These are phyloP conservation scores for Pigoraptor vietnamica DNA, from an alignment of 78 protist genomes.

Conservation along the genomic window DNA sequence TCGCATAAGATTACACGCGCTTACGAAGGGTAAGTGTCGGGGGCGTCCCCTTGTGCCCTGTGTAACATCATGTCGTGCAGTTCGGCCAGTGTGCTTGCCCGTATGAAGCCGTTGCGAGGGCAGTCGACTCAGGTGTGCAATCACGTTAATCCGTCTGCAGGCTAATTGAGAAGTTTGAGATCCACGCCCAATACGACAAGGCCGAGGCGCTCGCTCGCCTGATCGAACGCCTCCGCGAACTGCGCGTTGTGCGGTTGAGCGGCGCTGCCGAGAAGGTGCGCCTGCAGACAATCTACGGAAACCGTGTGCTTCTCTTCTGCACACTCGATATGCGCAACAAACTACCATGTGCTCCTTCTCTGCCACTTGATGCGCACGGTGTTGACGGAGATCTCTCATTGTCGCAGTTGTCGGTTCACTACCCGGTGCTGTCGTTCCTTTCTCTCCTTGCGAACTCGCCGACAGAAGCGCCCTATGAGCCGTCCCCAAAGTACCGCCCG, in stretches of 20 bases:
- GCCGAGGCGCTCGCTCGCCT: neutral
- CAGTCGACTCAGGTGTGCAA: too few species aligned
- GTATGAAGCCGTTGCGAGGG: too few species aligned
- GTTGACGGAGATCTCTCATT: too few species aligned
- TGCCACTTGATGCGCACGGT: neutral
- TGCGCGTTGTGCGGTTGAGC: neutral
- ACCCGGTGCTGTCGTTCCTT: too few species aligned
- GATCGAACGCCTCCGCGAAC: neutral
- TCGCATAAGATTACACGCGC: neutral
- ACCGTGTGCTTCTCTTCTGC: neutral
- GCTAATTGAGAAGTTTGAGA: neutral
- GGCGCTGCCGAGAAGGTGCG: neutral
- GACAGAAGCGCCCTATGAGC: too few species aligned
- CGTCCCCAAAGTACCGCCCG: too few species aligned
- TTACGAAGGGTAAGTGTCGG: neutral
- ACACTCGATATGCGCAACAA: neutral
- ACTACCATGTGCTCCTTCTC: neutral
- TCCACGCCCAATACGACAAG: neutral
- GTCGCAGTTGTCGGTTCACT: too few species aligned
- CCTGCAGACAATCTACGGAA: neutral
- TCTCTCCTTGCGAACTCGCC: too few species aligned
- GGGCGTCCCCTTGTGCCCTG: neutral
- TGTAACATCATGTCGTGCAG: too few species aligned
- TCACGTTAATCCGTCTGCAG: neutral
- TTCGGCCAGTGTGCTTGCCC: too few species aligned